Evolutionary conservation across 148 eudicot species (phyloP).

Genomic region (Silene uniflora): DNA sequence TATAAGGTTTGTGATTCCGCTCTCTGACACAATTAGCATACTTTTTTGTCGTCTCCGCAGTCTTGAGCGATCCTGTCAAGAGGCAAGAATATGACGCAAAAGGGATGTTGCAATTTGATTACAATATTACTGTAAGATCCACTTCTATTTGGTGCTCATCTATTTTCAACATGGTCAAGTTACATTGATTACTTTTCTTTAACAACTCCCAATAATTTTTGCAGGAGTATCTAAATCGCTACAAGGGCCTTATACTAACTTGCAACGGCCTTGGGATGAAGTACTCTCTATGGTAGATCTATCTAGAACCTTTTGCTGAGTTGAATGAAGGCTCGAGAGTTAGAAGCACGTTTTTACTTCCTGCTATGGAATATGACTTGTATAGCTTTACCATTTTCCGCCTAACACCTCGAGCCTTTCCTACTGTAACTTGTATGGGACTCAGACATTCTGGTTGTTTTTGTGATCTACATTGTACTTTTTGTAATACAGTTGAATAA

Average conservation of each 20-base stretch:
- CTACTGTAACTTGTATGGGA: constrained; percentile 16
- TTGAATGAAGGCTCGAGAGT: constrained; percentile 19
- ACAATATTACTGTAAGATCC: constrained; percentile 54
- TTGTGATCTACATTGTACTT: not conserved
- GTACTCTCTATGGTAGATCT: constrained; percentile 54
- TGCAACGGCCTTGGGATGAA: constrained; percentile 94
- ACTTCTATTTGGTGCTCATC: not conserved
- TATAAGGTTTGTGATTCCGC: too few relatives aligned
- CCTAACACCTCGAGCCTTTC: constrained; percentile 12
- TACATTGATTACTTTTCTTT: not conserved
- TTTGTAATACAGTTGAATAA: not conserved
- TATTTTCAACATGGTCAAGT: not conserved
- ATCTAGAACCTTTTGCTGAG: constrained; percentile 5
- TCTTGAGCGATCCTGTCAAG: constrained; percentile 71
- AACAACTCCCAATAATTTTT: not conserved
- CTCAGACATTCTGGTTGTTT: not conserved
- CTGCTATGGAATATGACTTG: constrained; percentile 24
- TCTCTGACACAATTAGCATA: not conserved
- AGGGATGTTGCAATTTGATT: constrained; percentile 54
- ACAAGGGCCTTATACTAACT: constrained; percentile 91
- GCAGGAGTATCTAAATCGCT: constrained; percentile 82
- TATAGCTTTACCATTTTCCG: constrained; percentile 29
- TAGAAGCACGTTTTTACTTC: constrained; percentile 13
- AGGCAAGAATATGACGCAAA: constrained; percentile 77
- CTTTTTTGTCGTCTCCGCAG: constrained; percentile 36